Base-by-base conservation (phyloP, 257 asterid species). In the Paulownia fortunei region DNA sequence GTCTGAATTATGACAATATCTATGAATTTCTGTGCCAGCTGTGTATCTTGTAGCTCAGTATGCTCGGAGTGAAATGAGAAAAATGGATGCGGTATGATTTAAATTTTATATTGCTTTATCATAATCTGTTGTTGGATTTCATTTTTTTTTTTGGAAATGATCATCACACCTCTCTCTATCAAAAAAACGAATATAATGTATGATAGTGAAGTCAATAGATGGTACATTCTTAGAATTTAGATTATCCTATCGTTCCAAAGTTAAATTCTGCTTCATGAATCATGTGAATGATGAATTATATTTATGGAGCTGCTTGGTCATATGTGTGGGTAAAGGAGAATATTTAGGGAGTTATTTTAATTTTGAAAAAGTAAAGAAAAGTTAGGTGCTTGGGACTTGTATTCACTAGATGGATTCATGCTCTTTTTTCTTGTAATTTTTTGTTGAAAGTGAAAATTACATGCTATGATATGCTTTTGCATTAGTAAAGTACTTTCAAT, bases 11-110 rank as follows among this genome's bases (percentile, higher is more conserved):
- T 81, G 77, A 73, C 46, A 26, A 66, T 73, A 52, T 39, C 10
- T 69, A 7, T 64, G 44, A 80, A 60, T 76, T 80, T 74, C 47
- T 85, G 77, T 82, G 62, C 68, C 99, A 95, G 98, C 97, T 78
- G 98, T 96, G 73, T 96, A 89, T 85, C 92, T 93, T 80, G 97
- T 96, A 39, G 98, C 98, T 68, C 96, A 77, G 73, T 93, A 96
- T 88, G 98, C 99, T 81, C 98, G 98, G 77, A 79, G 89, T 52
- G 99, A 93, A 72, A 96, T 93, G 96, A 82, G 90, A 75, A 93
- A 87, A 87, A 96, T 93, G 99, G 98, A 96, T 16, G 95, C 89
- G 88, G 98, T 93, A 89, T 64, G 79, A 49, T 71, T 63, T 30
- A 36, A 18, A 36, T 74, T 18, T 49, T 75, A 21, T 54, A 67